Evolutionary conservation across 1,284 basidiomycete genomes (phyloP).

Genomic region (Athelia psychrophila): DNA sequence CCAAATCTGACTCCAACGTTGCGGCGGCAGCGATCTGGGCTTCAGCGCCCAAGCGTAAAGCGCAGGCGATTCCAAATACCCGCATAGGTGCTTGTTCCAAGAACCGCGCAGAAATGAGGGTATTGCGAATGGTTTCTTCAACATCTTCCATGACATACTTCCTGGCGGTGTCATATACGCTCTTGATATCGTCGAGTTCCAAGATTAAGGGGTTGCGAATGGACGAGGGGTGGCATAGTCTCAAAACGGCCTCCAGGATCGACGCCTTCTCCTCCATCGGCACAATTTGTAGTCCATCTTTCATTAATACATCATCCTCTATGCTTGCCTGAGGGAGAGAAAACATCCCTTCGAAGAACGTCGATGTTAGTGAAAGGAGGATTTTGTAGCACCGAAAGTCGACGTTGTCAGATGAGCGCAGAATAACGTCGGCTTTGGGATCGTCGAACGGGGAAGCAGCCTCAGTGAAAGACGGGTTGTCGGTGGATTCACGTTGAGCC

Average conservation of each 20-base stretch:
- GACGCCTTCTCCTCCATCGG: slow-evolving; percentile 28
- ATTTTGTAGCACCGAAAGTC: slow-evolving; percentile 31
- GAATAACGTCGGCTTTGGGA: slow-evolving; percentile 28
- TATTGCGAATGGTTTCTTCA: not conserved
- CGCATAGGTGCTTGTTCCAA: slow-evolving; percentile 26
- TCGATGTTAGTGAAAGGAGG: slow-evolving; percentile 30
- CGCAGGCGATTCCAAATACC: slow-evolving; percentile 32
- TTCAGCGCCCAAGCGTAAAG: slow-evolving; percentile 21
- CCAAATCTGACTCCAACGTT: slow-evolving; percentile 10
- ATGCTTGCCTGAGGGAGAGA: slow-evolving; percentile 16
- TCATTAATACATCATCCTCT: slow-evolving; percentile 5
- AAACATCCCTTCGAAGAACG: slow-evolving; percentile 38
- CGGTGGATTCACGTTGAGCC: too few species aligned
- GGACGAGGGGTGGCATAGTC: not conserved
- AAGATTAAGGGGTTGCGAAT: slow-evolving; percentile 7
- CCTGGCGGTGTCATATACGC: not conserved
- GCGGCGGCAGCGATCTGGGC: slow-evolving; percentile 18
- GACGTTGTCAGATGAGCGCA: slow-evolving; percentile 33
- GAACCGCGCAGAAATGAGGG: slow-evolving; percentile 11
- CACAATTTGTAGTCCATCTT: slow-evolving; percentile 24
- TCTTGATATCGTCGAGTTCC: not conserved
- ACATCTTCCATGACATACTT: not conserved
- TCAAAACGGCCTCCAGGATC: not conserved
- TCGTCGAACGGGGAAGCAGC: not conserved
- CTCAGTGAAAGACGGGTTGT: too few species aligned